phyloP scores from a whole-genome alignment of 176 grass and related monocot genomes.

The Poa pratensis region DNA sequence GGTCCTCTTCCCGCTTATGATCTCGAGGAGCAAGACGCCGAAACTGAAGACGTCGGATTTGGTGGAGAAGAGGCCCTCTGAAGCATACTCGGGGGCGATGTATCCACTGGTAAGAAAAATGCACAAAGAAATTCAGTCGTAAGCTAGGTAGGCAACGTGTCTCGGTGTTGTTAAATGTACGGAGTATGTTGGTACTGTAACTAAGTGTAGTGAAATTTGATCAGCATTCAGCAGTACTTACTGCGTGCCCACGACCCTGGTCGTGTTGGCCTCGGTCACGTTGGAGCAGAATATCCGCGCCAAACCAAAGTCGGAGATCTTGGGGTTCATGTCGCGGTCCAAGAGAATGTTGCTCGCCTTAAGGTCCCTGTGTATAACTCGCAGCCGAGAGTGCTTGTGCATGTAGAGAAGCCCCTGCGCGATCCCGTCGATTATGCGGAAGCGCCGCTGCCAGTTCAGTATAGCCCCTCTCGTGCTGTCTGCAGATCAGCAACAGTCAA shows the following conservation, averaged over 20 bases:
- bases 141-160: not conserved
- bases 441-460: conserved; percentile 45
- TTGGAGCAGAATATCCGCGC: conserved; percentile 54
- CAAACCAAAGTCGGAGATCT: conserved; percentile 64
- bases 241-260: conserved; percentile 57
- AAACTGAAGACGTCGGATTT: conserved; percentile 69
- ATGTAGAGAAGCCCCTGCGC: conserved; percentile 65
- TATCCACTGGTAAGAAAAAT: conserved; percentile 45
- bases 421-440: conserved; percentile 55
- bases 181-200: too few relatives aligned
- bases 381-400: conserved; percentile 57
- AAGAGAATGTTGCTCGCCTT: conserved; percentile 59
- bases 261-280: conserved; percentile 49
- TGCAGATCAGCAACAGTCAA: not conserved
- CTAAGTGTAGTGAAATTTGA: not conserved
- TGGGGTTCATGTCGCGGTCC: conserved; percentile 52
- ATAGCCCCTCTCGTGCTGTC: conserved; percentile 27
- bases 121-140: not conserved
- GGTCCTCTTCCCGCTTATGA: conserved; percentile 60
- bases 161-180: not conserved
- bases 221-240: conserved; percentile 13
- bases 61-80: conserved; percentile 60
- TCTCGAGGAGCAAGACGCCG: conserved; percentile 61
- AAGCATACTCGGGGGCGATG: conserved; percentile 68
- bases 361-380: conserved; percentile 54